Conservation (phyloP, 164 flowering plant species). For the Nelumbo lutea region DNA sequence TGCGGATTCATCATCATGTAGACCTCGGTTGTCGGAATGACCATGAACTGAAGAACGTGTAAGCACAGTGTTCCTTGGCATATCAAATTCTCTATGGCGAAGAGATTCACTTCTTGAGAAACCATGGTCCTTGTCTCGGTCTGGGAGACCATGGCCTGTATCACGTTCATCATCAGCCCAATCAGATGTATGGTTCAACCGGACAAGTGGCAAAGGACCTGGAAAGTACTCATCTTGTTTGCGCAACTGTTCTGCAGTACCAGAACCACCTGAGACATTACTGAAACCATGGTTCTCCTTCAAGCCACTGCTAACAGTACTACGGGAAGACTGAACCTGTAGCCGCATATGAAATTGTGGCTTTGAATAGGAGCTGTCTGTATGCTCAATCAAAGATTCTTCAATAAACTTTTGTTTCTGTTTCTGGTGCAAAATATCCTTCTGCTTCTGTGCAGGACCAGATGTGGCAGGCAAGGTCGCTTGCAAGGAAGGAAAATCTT, state of each 20-base stretch:
- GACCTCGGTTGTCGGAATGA: slow-evolving; percentile 36
- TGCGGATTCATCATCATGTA: slow-evolving; percentile 47
- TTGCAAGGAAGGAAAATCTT: slow-evolving; percentile 85
- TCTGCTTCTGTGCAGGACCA: slow-evolving; percentile 50
- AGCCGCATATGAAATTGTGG: slow-evolving; percentile 37
- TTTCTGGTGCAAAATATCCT: slow-evolving; percentile 45
- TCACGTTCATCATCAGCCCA: slow-evolving; percentile 99
- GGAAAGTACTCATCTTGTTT: slow-evolving; percentile 58
- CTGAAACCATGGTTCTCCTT: slow-evolving; percentile 25
- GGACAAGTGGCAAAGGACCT: slow-evolving; percentile 67
- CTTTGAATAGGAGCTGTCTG: slow-evolving; percentile 20
- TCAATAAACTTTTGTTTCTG: slow-evolving; percentile 42
- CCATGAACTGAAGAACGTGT: slow-evolving; percentile 42
- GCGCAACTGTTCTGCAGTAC: slow-evolving; percentile 18
- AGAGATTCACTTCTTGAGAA: slow-evolving; percentile 39
- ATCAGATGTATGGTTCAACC: slow-evolving; percentile 72
- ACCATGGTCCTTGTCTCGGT: slow-evolving; percentile 52
- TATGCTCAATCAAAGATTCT: slow-evolving; percentile 33
- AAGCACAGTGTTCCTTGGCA: slow-evolving; percentile 42
- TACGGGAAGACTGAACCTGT: slow-evolving; percentile 30
- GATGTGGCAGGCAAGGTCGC: slow-evolving; percentile 53
- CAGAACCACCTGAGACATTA: slow-evolving; percentile 21
- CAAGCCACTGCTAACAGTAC: slow-evolving; percentile 18
- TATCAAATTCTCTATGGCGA: slow-evolving; percentile 71
- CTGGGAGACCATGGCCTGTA: slow-evolving; percentile 53